Base-by-base conservation (phyloP, 805 yeast genomes). In the Metschnikowia chrysomelidarum region DNA sequence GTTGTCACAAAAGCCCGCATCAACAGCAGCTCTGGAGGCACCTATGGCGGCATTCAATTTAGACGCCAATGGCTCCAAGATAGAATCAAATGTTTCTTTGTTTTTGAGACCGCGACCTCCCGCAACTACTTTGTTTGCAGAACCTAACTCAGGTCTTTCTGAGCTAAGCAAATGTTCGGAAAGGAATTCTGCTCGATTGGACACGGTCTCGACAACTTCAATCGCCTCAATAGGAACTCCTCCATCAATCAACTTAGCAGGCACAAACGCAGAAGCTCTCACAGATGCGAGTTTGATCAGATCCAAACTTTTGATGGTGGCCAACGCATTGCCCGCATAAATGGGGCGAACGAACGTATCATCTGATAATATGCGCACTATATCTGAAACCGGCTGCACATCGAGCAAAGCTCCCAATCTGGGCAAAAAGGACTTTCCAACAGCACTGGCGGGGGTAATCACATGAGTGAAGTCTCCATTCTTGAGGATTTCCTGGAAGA, bases 1-100 rank as follows among this genome's bases (percentile, higher is more conserved):
- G 67, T 91, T 93, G 57, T 93, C 98, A 56, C 95, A 88, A 59
- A 77, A 88, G 0, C 97, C 98, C 28, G 94, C 74, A 63, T 91
- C 98, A 16, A 93, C 98, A 21, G 98, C 98, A 13, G 97, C 98
- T 61, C 98, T 80, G 6, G 96, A 87, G 3, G 98, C 98, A 54
- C 98, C 98, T 32, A 91, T 82, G 36, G 95, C 98, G 2, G 98
- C 98, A 38, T 80, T 75, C 40, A 91, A 67, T 41, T 83, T 73
- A 39, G 78, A 80, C 6, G 98, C 97, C 47, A 91, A 69, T 33
- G 98, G 98, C 49, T 73, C 77, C 35, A 93, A 69, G 40, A 87
- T 48, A 36, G 71, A 57, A 37, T 86, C 94, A 60, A 91, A 91
- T 38, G 83, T 82, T 57, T 85, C 96, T 61, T 88, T 89, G 61